phyloP scores from a whole-genome alignment of 1,284 basidiomycete species.

The Trichosporon asahii region DNA sequence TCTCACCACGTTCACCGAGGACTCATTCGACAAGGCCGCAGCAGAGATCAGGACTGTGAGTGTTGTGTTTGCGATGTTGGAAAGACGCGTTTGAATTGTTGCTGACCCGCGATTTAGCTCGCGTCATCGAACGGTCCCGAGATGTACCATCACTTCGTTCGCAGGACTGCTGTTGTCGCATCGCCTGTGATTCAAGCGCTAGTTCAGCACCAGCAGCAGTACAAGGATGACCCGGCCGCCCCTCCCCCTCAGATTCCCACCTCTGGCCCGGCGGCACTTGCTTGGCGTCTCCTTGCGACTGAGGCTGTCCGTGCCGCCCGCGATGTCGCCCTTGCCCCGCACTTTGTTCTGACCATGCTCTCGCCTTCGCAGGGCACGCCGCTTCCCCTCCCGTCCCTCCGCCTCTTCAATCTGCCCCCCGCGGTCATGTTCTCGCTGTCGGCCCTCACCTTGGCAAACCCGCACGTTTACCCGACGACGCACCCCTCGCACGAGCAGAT shows the following conservation, averaged over 20 bases:
- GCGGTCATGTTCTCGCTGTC: conserved; percentile 45
- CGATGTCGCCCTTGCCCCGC: conserved; percentile 49
- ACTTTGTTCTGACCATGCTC: conserved; percentile 50
- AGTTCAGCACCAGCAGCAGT: conserved; percentile 43
- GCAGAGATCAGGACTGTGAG: conserved; percentile 84
- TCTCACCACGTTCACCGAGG: conserved; percentile 86
- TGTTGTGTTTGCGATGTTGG: conserved; percentile 28
- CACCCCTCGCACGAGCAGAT: conserved; percentile 41
- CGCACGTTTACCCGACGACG: conserved; percentile 41
- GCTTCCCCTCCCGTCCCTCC: conserved; percentile 46
- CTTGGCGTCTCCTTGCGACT: conserved; percentile 48
- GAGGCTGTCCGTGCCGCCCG: conserved; percentile 48
- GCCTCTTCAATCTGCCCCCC: conserved; percentile 45
- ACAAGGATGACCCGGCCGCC: conserved; percentile 44
- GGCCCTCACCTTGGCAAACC: conserved; percentile 47
- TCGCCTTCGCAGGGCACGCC: conserved; percentile 44
- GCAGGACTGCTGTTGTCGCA: conserved; percentile 76
- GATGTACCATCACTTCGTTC: conserved; percentile 91
- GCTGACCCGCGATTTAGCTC: conserved; percentile 59
- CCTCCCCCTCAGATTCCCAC: conserved; percentile 44
- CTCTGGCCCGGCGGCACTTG: conserved; percentile 38
- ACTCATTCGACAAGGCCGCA: conserved; percentile 87
- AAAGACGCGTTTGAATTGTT: not conserved
- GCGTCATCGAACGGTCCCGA: conserved; percentile 91
- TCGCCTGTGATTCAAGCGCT: conserved; percentile 48